Evolutionary conservation across 2,329 filamentous ascomycete species (phyloP), one percentile per base, ranked within the genome.

Genomic region (Aspergillus persii): DNA sequence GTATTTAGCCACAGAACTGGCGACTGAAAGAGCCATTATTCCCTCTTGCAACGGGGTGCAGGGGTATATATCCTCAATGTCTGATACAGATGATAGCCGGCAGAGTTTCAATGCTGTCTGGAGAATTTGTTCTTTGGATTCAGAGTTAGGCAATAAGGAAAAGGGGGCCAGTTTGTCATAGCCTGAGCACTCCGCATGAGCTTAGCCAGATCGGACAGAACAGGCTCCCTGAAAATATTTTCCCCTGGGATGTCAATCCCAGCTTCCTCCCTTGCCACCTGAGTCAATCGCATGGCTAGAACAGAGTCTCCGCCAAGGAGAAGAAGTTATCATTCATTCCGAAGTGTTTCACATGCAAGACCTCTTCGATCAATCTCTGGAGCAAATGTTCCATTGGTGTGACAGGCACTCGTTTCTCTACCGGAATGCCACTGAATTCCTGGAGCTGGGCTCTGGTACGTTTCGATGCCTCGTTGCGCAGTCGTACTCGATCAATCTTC

Each of bases 271-370:
- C 36, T 41, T 12, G 36, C 36, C 15, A 41, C 12, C 5, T 41
- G 15, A 2, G 36, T 41, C 36, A 41, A 41, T n/a, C 15, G 12
- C 64, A 72, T 72, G 31, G 69, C 70, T 29, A 57, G 57, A 54
- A 73, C 59, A 12, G 68, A 71, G 59, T 73, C 69, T 9, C 70
- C 70, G 9, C 70, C 71, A 15, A 72, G 63, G 62, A 56, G 51
- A 72, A 72, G 62, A 73, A 73, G 53, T 61, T 68, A 48, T 66
- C 64, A 60, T 70, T 59, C n/a, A 63, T 56, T 11, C 54, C 27
- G 33, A 56, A 18, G 18, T 15, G 12, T 31, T 44, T 39, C 9
- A 41, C 31, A 27, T 44, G n/a, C 11, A 56, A 18, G 8, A 44
- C 33, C 18, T 56, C 27, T 12, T 29, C 31, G 26, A 50, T 31